Conservation (phyloP, 352 stramenopile genomes). For the Phytopythium vexans region DNA sequence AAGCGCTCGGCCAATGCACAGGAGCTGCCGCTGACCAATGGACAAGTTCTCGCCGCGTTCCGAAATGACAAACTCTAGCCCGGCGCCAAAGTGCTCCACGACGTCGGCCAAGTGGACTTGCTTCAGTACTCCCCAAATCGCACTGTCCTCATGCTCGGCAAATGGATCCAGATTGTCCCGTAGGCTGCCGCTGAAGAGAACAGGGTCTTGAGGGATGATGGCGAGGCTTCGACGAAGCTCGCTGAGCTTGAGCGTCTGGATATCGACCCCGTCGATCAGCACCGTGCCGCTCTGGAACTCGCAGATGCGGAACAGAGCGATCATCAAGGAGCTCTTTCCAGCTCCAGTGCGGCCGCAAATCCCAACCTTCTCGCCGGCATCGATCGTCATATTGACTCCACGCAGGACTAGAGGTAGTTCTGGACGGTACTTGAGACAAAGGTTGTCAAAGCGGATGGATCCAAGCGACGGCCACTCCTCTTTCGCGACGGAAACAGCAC, state of each 20-base stretch:
- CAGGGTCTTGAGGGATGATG: constrained; percentile 78
- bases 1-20: constrained; percentile 94
- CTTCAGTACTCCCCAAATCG: constrained; percentile 32
- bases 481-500: constrained; percentile 6
- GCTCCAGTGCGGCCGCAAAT: constrained; percentile 38
- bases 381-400: constrained; percentile 26
- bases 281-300: constrained; percentile 59
- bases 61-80: constrained; percentile 79
- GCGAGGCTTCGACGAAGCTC: constrained; percentile 31
- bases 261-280: constrained; percentile 83
- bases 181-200: constrained; percentile 87
- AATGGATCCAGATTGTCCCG: constrained; percentile 91
- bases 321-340: constrained; percentile 41
- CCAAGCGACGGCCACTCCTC: constrained; percentile 22
- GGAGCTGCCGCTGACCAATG: constrained; percentile 91
- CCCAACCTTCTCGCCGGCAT: constrained; percentile 35
- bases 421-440: constrained; percentile 34
- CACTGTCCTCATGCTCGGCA: constrained; percentile 50
- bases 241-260: constrained; percentile 23
- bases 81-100: constrained; percentile 14
- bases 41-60: constrained; percentile 93
- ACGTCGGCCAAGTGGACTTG: constrained; percentile 32
- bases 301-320: constrained; percentile 37
- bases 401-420: constrained; percentile 38
- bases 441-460: constrained; percentile 22